A percentile compares a stretch with the other conserved stretches of the same genome.
phyloP scores from a whole-genome alignment of 345 rosid species.

The Brassica incana region DNA sequence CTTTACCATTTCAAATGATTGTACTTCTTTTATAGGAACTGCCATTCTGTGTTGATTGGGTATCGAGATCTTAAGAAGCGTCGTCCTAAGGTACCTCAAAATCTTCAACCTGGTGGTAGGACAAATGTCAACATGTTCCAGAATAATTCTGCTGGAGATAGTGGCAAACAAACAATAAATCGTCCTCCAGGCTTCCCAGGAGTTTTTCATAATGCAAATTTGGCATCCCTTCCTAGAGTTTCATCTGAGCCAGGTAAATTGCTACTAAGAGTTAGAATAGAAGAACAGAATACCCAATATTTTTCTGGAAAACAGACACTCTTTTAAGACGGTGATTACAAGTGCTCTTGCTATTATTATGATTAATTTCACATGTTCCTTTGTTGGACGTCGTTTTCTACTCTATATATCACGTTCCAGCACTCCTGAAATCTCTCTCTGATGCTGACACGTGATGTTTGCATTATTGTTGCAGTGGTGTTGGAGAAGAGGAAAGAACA shows the following conservation, averaged over 20 bases:
- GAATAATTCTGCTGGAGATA: slow-evolving; percentile 29
- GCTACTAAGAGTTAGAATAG: background rate
- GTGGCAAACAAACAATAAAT: slow-evolving; percentile 36
- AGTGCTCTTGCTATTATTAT: slow-evolving; percentile 5
- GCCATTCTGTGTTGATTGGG: slow-evolving; percentile 81
- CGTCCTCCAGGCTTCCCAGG: slow-evolving; percentile 34
- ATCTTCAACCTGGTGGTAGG: slow-evolving; percentile 30
- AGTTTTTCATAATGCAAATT: slow-evolving; percentile 15
- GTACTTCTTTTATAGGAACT: slow-evolving; percentile 56
- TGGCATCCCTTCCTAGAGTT: slow-evolving; percentile 26
- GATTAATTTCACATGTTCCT: background rate
- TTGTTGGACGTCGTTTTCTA: slow-evolving; percentile 2
- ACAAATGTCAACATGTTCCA: slow-evolving; percentile 31
- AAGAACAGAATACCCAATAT: background rate
- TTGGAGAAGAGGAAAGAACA: slow-evolving; percentile 57
- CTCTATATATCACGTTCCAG: background rate
- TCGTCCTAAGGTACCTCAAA: slow-evolving; percentile 35
- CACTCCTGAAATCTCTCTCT: background rate
- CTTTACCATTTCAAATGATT: slow-evolving; percentile 19
- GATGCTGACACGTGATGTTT: slow-evolving; percentile 20
- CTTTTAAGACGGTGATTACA: background rate
- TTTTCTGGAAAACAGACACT: background rate
- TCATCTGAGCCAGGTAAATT: slow-evolving; percentile 41
- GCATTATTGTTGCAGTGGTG: slow-evolving; percentile 43
- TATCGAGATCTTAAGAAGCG: slow-evolving; percentile 56